Conservation (phyloP, 495 filamentous ascomycete species). For the Daldinia concentrica region DNA sequence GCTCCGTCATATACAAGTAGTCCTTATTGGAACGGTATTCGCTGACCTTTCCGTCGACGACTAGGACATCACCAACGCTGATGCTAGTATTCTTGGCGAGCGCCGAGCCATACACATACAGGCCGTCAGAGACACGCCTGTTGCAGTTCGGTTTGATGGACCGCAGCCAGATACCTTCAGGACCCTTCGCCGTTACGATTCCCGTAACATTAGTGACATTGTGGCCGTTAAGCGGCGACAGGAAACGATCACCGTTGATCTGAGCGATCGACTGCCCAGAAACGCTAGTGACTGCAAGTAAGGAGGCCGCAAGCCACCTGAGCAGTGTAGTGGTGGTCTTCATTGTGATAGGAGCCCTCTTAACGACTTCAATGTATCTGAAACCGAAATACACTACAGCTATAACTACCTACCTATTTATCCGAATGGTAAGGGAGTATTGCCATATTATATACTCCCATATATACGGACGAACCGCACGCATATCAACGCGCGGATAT, state of each 20-base stretch:
- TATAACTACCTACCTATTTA: too few species aligned
- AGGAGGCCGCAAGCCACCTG: constrained; percentile 3
- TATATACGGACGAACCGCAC: neutral
- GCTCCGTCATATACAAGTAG: constrained; percentile 67
- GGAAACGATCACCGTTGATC: constrained; percentile 69
- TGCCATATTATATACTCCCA: constrained; percentile 13
- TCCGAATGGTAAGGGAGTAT: too few species aligned
- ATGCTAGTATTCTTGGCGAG: constrained; percentile 53
- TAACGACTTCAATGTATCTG: neutral
- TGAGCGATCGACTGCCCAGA: constrained; percentile 64
- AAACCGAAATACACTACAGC: neutral
- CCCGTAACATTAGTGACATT: constrained; percentile 64
- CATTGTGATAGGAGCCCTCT: constrained; percentile 10
- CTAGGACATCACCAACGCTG: constrained; percentile 65
- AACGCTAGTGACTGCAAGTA: constrained; percentile 16
- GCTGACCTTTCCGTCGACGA: constrained; percentile 61
- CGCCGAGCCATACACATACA: constrained; percentile 64
- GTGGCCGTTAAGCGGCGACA: constrained; percentile 63
- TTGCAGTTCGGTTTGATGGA: constrained; percentile 57
- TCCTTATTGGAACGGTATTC: constrained; percentile 62
- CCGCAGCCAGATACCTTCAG: constrained; percentile 66
- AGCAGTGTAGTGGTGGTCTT: constrained; percentile 10
- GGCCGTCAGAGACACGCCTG: constrained; percentile 57
- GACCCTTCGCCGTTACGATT: constrained; percentile 66
- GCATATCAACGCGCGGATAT: constrained; percentile 14